Evolutionary conservation across 2,329 filamentous ascomycete genomes (phyloP).

Genomic region (Pyrenophora teres): DNA sequence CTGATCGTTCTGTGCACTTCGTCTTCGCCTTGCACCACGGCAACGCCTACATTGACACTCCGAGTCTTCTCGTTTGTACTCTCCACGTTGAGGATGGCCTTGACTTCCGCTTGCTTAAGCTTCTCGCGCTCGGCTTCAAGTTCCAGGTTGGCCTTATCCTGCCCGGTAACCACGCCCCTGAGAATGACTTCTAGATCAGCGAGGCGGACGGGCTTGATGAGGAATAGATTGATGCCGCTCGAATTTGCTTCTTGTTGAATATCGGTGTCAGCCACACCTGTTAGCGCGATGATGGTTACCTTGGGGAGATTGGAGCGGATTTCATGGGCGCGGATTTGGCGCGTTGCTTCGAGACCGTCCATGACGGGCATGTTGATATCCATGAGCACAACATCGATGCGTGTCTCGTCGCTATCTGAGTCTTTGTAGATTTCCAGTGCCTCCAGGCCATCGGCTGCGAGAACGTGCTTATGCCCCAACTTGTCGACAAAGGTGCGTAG

Average conservation of each 20-base stretch:
- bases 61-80: background rate
- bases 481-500: constrained; percentile 45
- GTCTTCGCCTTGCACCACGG: constrained; percentile 7
- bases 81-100: constrained; percentile 6
- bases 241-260: constrained; percentile 58
- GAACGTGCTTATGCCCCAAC: constrained; percentile 38
- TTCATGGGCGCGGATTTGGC: constrained; percentile 53
- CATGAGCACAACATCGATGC: constrained; percentile 42
- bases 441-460: constrained; percentile 46
- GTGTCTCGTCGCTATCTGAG: constrained; percentile 13
- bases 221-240: constrained; percentile 59
- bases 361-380: constrained; percentile 47
- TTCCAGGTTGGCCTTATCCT: constrained; percentile 31
- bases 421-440: constrained; percentile 41
- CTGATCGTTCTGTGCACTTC: constrained; percentile 1
- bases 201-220: constrained; percentile 59
- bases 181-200: constrained; percentile 51
- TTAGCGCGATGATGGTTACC: constrained; percentile 58
- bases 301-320: constrained; percentile 48
- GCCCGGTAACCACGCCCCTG: constrained; percentile 40
- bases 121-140: constrained; percentile 15
- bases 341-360: constrained; percentile 49
- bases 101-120: constrained; percentile 2
- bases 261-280: constrained; percentile 57
- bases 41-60: constrained; percentile 8